Evolutionary conservation across 2,329 filamentous ascomycete genomes (phyloP), one percentile per base, ranked within the genome.

Genomic region (Calonectria pteridis): DNA sequence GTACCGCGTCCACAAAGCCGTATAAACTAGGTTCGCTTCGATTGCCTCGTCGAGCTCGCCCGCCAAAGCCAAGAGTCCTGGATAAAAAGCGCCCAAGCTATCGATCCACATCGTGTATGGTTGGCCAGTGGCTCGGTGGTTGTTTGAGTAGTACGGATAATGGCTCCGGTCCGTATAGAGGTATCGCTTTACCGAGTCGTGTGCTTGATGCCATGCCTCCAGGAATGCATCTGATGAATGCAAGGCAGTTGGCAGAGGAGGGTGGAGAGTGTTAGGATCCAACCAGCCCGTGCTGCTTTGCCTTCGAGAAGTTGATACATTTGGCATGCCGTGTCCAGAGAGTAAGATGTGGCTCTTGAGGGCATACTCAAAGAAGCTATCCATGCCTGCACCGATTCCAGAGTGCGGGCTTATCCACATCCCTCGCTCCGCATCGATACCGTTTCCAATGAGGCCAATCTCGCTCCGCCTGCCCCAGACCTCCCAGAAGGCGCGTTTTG

Each of bases 291-390:
- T 84, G 75, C 73, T 86, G 82, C 80, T 87, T 82, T 76, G 87
- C 81, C 76, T 85, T 83, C 28, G 87, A 83, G 76, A 85, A 6
- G 76, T 78, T 4, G 84, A 82, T 6, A 76, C 72, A 75, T 93
- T 93, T 4, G 90, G 90, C 73, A 88, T 83, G 18, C 88, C 89
- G 72, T 94, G 91, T 1, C 95, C 94, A 2, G 96, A 98, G 28
- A 98, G 91, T 29, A 99, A 86, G 73, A 99, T 94, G 82, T 98
- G 93, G 23, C 95, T 95, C 85, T 99, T 99, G 80, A 98, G 90
- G 4, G 97, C 96, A 84, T 99, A 99, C 85, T 99, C 97, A 81
- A 98, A 98, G 86, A 99, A 99, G 85, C 96, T 98, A 86, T 99
- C 97, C 81, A 98, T 95, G 49, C 97, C 97, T 10, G 97, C 97